phyloP scores from a whole-genome alignment of 2,329 filamentous ascomycete genomes.

The Harringtonia lauricola region DNA sequence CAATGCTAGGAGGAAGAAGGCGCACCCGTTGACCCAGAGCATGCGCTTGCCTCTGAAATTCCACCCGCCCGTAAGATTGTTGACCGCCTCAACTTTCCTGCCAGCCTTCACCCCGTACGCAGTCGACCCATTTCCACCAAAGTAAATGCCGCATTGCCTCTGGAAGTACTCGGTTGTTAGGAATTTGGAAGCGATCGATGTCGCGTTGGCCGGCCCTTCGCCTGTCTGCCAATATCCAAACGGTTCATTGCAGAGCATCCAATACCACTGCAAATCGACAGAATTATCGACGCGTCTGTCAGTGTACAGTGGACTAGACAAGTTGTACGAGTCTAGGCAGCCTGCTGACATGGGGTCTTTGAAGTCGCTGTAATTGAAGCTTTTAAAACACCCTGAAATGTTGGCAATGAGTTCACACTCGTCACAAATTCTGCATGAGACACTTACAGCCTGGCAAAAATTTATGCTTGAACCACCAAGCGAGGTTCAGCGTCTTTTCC shows the following conservation, averaged over 20 bases:
- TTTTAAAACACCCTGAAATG: slow-evolving; percentile 23
- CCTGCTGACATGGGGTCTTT: slow-evolving; percentile 25
- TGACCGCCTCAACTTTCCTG: slow-evolving; percentile 35
- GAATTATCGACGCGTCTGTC: slow-evolving; percentile 35
- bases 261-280: slow-evolving; percentile 42
- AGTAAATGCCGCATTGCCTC: slow-evolving; percentile 42
- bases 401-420: neutral
- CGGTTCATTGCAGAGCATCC: slow-evolving; percentile 55
- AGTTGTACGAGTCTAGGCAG: slow-evolving; percentile 45
- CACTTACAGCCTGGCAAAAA: slow-evolving; percentile 36
- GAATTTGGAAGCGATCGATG: slow-evolving; percentile 40
- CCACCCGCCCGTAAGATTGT: slow-evolving; percentile 47
- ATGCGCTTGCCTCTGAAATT: slow-evolving; percentile 36
- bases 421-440: neutral
- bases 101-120: slow-evolving; percentile 34
- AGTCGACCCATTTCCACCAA: slow-evolving; percentile 36
- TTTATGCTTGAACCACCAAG: slow-evolving; percentile 36
- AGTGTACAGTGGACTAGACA: slow-evolving; percentile 34
- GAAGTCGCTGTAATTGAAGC: slow-evolving; percentile 35
- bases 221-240: slow-evolving; percentile 45
- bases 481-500: slow-evolving; percentile 38
- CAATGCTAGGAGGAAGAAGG: neutral
- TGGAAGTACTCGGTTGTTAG: slow-evolving; percentile 40
- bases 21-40: slow-evolving; percentile 43
- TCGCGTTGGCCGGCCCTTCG: slow-evolving; percentile 31